A percentile compares a stretch with the other conserved stretches of the same genome.
Evolutionary conservation across 352 stramenopile genomes (phyloP).

Genomic region (Globisporangium iwayamae): DNA sequence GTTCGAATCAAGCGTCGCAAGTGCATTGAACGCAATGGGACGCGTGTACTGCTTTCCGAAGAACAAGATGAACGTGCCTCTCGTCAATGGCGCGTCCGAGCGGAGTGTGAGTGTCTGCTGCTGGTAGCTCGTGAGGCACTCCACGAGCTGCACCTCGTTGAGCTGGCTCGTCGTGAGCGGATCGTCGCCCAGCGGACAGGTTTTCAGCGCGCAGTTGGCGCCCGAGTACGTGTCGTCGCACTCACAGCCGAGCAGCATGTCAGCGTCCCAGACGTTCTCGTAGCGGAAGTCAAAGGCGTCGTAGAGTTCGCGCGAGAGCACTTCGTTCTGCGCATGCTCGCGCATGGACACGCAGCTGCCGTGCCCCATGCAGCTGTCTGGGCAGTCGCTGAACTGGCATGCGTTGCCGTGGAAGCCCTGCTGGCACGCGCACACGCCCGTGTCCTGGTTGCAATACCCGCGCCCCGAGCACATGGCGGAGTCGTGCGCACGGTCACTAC

Average conservation of each 20-base stretch:
- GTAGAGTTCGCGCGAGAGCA: constrained; percentile 52
- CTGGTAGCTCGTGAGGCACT: constrained; percentile 56
- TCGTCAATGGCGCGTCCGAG: constrained; percentile 38
- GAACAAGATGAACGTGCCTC: constrained; percentile 53
- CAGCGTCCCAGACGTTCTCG: constrained; percentile 62
- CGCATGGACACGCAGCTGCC: constrained; percentile 75
- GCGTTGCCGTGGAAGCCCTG: constrained; percentile 68
- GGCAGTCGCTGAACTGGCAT: constrained; percentile 58
- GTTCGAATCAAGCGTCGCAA: constrained; percentile 39
- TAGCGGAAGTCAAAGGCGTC: constrained; percentile 39
- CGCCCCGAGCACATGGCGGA: constrained; percentile 50
- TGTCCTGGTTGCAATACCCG: constrained; percentile 65
- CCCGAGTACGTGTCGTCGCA: constrained; percentile 66
- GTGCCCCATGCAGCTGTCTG: constrained; percentile 39
- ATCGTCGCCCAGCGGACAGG: constrained; percentile 67
- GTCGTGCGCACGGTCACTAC: constrained; percentile 41
- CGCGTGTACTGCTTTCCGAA: constrained; percentile 66
- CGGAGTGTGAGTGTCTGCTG: constrained; percentile 50
- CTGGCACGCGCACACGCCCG: constrained; percentile 80
- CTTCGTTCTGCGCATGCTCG: constrained; percentile 44
- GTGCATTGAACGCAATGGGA: constrained; percentile 53
- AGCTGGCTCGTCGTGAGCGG: constrained; percentile 50
- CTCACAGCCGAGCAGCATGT: constrained; percentile 71
- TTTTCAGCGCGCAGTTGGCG: constrained; percentile 52
- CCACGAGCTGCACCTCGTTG: constrained; percentile 62